These are phyloP conservation scores for Cymodocea nodosa DNA, from an alignment of 116 monocot species.

Conservation along the genomic window DNA sequence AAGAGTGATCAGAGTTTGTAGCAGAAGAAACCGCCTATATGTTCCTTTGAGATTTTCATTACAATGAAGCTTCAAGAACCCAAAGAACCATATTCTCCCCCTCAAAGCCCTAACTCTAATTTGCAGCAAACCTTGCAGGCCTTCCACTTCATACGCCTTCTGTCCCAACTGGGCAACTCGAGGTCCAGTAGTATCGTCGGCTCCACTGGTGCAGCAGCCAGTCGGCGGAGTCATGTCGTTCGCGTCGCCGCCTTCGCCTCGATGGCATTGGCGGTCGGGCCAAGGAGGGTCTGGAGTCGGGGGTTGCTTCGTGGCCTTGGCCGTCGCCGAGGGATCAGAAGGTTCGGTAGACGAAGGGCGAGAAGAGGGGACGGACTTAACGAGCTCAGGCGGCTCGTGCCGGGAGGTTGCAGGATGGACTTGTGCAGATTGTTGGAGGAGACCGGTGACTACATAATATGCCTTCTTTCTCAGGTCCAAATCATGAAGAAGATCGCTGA, in stretches of 20 bases:
- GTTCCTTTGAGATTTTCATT: too few species aligned
- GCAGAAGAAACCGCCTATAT: too few species aligned
- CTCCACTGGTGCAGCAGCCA: not conserved
- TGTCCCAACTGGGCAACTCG: constrained; percentile 9
- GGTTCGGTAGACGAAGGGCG: not conserved
- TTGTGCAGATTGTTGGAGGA: constrained; percentile 34
- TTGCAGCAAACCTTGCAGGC: not conserved
- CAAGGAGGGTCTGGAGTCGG: constrained; percentile 27
- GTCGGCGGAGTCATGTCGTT: constrained; percentile 11
- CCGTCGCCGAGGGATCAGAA: not conserved
- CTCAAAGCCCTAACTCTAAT: constrained; percentile 1
- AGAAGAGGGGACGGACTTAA: not conserved
- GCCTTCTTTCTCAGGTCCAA: constrained; percentile 28
- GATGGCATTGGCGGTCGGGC: constrained; percentile 21
- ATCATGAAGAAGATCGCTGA: constrained; percentile 36
- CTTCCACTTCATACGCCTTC: constrained; percentile 14
- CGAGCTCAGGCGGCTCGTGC: constrained; percentile 32
- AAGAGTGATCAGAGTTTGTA: too few species aligned
- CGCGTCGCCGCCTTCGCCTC: constrained; percentile 32
- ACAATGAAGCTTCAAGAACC: not conserved
- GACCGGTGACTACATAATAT: constrained; percentile 29
- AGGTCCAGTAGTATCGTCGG: too few species aligned
- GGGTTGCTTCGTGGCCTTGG: constrained; percentile 18
- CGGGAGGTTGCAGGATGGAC: constrained; percentile 36
- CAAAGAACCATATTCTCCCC: not conserved